phyloP scores from a whole-genome alignment of 2,329 filamentous ascomycete species.

The Harringtonia aguacate region DNA sequence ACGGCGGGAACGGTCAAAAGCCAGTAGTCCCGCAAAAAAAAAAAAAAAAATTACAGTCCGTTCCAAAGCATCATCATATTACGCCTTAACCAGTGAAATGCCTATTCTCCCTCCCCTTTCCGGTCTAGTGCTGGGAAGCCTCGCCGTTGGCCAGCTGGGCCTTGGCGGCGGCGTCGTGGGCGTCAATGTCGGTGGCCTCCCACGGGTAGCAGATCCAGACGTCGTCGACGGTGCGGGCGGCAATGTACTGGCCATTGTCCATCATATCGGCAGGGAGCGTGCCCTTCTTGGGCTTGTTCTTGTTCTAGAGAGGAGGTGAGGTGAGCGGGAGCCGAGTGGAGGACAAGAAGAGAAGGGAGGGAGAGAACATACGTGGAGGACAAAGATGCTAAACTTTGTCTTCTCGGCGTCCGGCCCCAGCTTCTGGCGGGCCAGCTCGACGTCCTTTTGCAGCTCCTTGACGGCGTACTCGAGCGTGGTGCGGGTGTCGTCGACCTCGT shows the following conservation, averaged over 20 bases:
- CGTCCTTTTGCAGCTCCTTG: constrained; percentile 88
- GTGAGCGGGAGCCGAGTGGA: constrained; percentile 8
- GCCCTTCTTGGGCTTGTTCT: constrained; percentile 95
- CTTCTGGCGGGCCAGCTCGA: constrained; percentile 66
- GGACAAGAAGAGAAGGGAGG: constrained; percentile 5
- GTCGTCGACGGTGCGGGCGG: constrained; percentile 81
- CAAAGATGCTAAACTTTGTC: constrained; percentile 90
- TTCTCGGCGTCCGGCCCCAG: constrained; percentile 52
- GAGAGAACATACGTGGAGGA: constrained; percentile 70
- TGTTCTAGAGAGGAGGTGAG: constrained; percentile 52
- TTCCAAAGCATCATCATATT: too few species aligned
- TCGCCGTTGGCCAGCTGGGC: constrained; percentile 19
- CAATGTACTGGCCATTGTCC: constrained; percentile 61
- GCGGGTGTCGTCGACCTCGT: constrained; percentile 91
- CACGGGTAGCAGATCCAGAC: constrained; percentile 99
- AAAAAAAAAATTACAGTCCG: too few species aligned
- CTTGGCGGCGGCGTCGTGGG: constrained; percentile 66
- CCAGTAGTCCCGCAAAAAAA: too few species aligned
- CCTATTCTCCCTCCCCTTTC: too few species aligned
- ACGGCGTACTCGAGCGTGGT: constrained; percentile 93
- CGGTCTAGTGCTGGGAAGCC: neutral
- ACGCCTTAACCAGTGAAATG: too few species aligned
- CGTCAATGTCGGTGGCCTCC: constrained; percentile 90
- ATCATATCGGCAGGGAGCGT: constrained; percentile 69
- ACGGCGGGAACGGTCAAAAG: too few species aligned